A percentile compares a stretch with the other conserved stretches of the same genome.
Evolutionary conservation across 257 asterid genomes (phyloP).

Genomic region (Forsythia suspensa): DNA sequence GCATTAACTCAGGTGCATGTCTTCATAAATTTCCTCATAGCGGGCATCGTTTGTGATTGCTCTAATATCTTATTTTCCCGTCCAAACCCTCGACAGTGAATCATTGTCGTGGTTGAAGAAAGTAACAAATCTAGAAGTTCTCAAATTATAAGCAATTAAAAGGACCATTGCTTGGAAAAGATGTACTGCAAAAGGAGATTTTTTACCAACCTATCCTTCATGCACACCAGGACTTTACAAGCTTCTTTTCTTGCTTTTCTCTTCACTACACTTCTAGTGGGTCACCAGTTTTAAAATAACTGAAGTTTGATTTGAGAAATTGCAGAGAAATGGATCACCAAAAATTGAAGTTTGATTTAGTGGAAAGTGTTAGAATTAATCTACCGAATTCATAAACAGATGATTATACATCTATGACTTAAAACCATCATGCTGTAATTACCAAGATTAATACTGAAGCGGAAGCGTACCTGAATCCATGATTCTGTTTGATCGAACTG

Average conservation of each 20-base stretch:
- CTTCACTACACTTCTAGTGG: conserved; percentile 42
- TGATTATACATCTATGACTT: no score
- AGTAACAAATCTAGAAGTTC: conserved; percentile 44
- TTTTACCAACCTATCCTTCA: conserved; percentile 59
- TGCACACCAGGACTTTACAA: conserved; percentile 53
- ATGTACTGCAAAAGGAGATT: neutral
- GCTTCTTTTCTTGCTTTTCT: conserved; percentile 67
- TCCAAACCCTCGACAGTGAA: conserved; percentile 67
- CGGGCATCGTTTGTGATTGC: conserved; percentile 58
- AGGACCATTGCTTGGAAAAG: neutral
- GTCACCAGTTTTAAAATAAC: no score
- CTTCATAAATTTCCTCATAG: conserved; percentile 44
- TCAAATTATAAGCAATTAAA: conserved; percentile 16
- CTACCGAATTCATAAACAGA: no score
- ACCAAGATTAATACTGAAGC: no score
- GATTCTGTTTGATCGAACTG: no score
- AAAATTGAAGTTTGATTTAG: no score
- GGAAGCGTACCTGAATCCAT: no score
- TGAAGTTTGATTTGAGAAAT: no score
- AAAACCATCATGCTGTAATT: no score
- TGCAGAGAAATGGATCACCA: no score
- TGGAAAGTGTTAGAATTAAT: no score
- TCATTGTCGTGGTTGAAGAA: conserved; percentile 63
- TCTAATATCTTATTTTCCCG: conserved; percentile 67
- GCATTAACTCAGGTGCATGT: neutral